Evolutionary conservation across 2,329 filamentous ascomycete species (phyloP).

Genomic region (Juglanconis sp.): DNA sequence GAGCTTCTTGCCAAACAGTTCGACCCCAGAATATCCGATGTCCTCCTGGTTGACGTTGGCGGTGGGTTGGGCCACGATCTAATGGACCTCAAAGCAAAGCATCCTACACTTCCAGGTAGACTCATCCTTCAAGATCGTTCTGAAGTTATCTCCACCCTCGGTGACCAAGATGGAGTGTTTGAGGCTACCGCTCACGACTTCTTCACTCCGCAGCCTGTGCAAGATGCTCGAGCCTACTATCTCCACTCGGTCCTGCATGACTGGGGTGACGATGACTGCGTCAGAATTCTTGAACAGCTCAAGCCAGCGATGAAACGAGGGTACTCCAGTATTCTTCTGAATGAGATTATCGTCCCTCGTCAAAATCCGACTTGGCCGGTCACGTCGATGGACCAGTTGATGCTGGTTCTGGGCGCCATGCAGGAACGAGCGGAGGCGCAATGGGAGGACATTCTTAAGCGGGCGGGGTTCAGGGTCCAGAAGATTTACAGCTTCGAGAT

Average conservation of each 20-base stretch:
- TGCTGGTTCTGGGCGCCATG: constrained; percentile 32
- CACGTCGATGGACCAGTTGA: constrained; percentile 33
- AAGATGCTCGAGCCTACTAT: constrained; percentile 31
- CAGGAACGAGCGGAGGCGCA: constrained; percentile 28
- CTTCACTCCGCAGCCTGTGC: constrained; percentile 37
- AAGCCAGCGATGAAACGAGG: constrained; percentile 27
- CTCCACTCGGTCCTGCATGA: constrained; percentile 30
- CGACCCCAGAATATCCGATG: background rate
- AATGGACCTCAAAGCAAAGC: constrained; percentile 5
- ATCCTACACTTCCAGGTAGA: constrained; percentile 6
- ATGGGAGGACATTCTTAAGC: constrained; percentile 27
- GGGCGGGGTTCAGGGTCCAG: constrained; percentile 26
- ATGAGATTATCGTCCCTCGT: constrained; percentile 30
- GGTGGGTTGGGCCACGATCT: constrained; percentile 20
- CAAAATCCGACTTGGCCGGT: constrained; percentile 32
- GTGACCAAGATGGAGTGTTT: constrained; percentile 22
- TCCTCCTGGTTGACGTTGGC: constrained; percentile 18
- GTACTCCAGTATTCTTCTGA: constrained; percentile 35
- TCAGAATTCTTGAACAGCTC: constrained; percentile 9
- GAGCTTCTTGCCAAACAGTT: constrained; percentile 4
- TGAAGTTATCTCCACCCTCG: constrained; percentile 28
- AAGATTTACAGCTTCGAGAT: constrained; percentile 25
- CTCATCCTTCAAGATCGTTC: constrained; percentile 38
- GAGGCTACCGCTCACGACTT: constrained; percentile 32
- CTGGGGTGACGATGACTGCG: constrained; percentile 22